Evolutionary conservation across 1,284 basidiomycete species (phyloP), one percentile per base, ranked within the genome.

Genomic region (Singerocomus inundabilis): DNA sequence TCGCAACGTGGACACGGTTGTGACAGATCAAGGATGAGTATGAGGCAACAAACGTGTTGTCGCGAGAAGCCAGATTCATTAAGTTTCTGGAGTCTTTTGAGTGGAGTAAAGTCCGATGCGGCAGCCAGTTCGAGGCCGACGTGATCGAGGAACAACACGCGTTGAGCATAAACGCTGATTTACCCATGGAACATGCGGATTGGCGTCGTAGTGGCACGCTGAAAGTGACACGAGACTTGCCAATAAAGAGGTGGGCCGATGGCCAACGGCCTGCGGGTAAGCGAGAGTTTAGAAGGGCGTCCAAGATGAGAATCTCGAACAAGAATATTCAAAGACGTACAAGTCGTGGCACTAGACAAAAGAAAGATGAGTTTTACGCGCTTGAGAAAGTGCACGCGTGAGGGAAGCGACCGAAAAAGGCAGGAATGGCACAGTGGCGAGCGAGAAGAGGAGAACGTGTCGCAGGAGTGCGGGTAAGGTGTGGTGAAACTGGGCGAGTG

Each of bases 1-100:
- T 72, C 76, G 82, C 85, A 88, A 88, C 85, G 85, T 86, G 85
- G 76, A 70, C 72, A 67, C 74, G 72, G 76, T 77, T 62, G 62
- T 62, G 78, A 81, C 76, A 77, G 82, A 83, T 81, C 81, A 80
- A 80, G 77, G 51, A 73, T 75, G 79, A 77, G 77, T 76, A 76
- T 72, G 77, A 74, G 70, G 72, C 70, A 66, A 75, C 70, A 73
- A 86, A 85, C 84, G 83, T 87, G 86, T 77, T 74, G 71, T 70
- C 72, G 68, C 66, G 71, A 79, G 80, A 82, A 82, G 77, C 70
- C 71, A 79, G 72, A 72, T 75, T 73, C 58, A 72, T 74, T 69
- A 71, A 73, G 77, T 74, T 75, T 69, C 73, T 73, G 74, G 73
- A 72, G 73, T 68, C 70, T 76, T 79, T 77, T 73, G 71, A 75